These are phyloP conservation scores for Carex sylvatica DNA, from an alignment of 202 grass and related monocot genomes.

Conservation along the genomic window DNA sequence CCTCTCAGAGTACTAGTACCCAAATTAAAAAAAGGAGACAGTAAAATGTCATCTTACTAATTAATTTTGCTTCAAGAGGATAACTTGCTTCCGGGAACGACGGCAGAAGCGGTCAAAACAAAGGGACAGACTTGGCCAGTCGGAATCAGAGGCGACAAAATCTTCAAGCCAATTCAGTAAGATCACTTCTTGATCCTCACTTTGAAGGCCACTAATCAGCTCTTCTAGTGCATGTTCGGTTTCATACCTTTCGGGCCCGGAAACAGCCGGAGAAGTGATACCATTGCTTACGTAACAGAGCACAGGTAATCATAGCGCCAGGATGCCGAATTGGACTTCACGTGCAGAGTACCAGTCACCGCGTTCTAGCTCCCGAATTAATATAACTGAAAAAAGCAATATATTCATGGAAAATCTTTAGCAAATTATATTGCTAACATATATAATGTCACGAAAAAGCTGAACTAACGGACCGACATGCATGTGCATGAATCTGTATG, in stretches of 20 bases:
- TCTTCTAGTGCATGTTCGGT: constrained; percentile 29
- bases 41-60: background rate
- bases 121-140: constrained; percentile 35
- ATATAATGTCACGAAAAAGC: background rate
- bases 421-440: background rate
- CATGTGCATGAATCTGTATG: background rate
- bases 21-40: background rate
- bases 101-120: constrained; percentile 37
- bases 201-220: constrained; percentile 29
- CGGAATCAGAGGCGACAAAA: constrained; percentile 38
- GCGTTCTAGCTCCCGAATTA: constrained; percentile 23
- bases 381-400: constrained; percentile 24
- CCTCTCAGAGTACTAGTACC: background rate
- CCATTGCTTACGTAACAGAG: constrained; percentile 38
- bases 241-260: constrained; percentile 27
- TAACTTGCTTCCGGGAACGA: constrained; percentile 30
- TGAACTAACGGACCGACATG: background rate
- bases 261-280: constrained; percentile 30
- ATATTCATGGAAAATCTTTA: background rate
- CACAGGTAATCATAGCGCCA: constrained; percentile 37
- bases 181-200: constrained; percentile 41
- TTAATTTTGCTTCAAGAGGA: constrained; percentile 22
- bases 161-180: constrained; percentile 41
- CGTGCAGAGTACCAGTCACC: constrained; percentile 30
- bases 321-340: constrained; percentile 33